Base-by-base conservation (phyloP, 805 yeast genomes). In the Ogataea pini region DNA sequence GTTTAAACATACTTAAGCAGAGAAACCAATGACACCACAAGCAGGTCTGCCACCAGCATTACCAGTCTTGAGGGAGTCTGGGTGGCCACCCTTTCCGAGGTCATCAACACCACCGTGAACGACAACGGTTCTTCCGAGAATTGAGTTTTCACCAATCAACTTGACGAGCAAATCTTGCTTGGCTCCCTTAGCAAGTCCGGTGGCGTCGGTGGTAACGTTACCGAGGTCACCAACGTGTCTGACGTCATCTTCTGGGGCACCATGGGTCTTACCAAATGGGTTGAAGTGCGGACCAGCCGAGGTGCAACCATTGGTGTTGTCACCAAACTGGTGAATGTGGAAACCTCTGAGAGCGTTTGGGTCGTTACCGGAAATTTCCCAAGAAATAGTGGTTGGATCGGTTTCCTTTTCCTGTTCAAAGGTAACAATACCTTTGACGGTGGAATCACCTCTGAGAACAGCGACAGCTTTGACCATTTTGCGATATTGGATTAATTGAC, bases 301-400 rank as follows among this genome's bases (percentile, higher is more conserved):
- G 52, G 96, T 92, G 77, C 99, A 94, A 59, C 99, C 99, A 71
- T 94, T 94, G 74, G 99, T 89, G 83, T 89, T 89, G 78, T 94
- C 99, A 76, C 99, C 99, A 65, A 94, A 94, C 68, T 89, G 86
- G 75, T 94, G 99, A 68, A 94, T 76, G 80, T 94, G 99, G 96
- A 94, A 92, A 46, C 99, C 99, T 73, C 96, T 85, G 68, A 79
- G 75, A 44, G 96, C 92, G 64, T 88, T 85, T 52, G 97, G 76
- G 58, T 82, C 84, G 73, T 90, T 89, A 70, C 99, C 99, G 49
- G 81, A 64, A 67, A 94, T 87, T 64, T 92, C 95, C 83, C 89
- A 94, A 18, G 90, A 61, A 60, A 94, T 79, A 40, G 89, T 85
- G 65, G 96, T 89, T 71, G 96, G 95, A 32, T 80, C 90, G 46